Evolutionary conservation across 1,139 yeast genomes (phyloP).

Genomic region (Pichia sorboxylosa): DNA sequence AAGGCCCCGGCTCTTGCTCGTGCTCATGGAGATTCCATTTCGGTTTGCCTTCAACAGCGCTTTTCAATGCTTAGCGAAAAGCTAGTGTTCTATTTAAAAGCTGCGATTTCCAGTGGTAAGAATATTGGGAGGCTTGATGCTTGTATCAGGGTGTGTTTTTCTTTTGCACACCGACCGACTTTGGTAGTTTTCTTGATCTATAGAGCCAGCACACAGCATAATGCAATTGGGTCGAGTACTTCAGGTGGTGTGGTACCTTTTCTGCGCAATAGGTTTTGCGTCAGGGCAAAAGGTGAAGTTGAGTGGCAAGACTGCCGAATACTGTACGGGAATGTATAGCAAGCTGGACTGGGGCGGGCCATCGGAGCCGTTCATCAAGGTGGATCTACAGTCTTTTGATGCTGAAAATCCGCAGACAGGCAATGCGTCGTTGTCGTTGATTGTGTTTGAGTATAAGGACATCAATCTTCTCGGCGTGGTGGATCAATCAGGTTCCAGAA

Average conservation of each 20-base stretch:
- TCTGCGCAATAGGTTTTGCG: constrained; percentile 7
- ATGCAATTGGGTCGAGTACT: neutral
- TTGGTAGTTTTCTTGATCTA: too few relatives aligned
- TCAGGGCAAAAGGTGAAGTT: constrained; percentile 27
- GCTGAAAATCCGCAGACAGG: constrained; percentile 23
- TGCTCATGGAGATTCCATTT: too few relatives aligned
- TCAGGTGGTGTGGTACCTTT: constrained; percentile 1
- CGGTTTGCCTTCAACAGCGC: too few relatives aligned
- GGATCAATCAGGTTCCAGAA: constrained; percentile 25
- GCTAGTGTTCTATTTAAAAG: too few relatives aligned
- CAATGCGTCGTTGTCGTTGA: constrained; percentile 45
- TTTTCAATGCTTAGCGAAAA: too few relatives aligned
- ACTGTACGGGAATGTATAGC: constrained; percentile 84
- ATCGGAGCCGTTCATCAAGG: constrained; percentile 45
- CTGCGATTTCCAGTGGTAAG: too few relatives aligned
- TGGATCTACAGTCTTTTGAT: constrained; percentile 23
- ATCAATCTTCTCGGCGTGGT: constrained; percentile 52
- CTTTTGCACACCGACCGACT: too few relatives aligned
- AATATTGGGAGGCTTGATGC: too few relatives aligned
- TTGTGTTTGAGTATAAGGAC: constrained; percentile 78
- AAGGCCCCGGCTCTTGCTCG: too few relatives aligned
- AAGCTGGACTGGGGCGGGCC: constrained; percentile 83
- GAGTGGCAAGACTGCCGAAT: constrained; percentile 42
- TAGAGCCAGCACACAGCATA: too few relatives aligned
- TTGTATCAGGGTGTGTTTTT: too few relatives aligned